Conservation (phyloP, 176 grass and related monocot species). For the Leersia perrieri region DNA sequence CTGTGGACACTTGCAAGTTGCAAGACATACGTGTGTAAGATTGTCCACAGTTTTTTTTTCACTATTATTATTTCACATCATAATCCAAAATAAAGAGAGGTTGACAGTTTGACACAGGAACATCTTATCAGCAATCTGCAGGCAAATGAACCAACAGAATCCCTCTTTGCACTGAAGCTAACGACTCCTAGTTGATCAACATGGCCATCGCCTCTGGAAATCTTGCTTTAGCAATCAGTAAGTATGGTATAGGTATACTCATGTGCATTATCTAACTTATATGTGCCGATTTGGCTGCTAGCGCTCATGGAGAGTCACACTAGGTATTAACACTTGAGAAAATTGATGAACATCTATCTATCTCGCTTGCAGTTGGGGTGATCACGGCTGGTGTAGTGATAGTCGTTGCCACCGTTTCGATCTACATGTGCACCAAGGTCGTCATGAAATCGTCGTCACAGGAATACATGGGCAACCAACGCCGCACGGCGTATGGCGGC, state of each 20-base stretch:
- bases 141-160: background rate
- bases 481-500: background rate
- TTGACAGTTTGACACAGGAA: no score
- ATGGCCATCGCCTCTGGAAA: background rate
- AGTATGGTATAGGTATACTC: no score
- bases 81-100: no score
- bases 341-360: slow-evolving; percentile 4
- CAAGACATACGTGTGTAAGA: background rate
- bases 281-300: no score
- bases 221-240: slow-evolving; percentile 27
- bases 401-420: background rate
- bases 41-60: no score
- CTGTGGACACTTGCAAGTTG: background rate
- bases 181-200: background rate
- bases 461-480: background rate
- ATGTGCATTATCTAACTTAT: background rate
- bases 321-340: background rate
- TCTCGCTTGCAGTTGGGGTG: slow-evolving; percentile 15
- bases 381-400: slow-evolving; percentile 1
- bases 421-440: slow-evolving; percentile 8
- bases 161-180: background rate
- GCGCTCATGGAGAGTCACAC: no score
- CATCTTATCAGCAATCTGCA: background rate
- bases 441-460: background rate
- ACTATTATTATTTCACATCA: no score